These are phyloP conservation scores for Monosporozyma siamensis DNA, from an alignment of 805 yeast genomes.

Conservation along the genomic window DNA sequence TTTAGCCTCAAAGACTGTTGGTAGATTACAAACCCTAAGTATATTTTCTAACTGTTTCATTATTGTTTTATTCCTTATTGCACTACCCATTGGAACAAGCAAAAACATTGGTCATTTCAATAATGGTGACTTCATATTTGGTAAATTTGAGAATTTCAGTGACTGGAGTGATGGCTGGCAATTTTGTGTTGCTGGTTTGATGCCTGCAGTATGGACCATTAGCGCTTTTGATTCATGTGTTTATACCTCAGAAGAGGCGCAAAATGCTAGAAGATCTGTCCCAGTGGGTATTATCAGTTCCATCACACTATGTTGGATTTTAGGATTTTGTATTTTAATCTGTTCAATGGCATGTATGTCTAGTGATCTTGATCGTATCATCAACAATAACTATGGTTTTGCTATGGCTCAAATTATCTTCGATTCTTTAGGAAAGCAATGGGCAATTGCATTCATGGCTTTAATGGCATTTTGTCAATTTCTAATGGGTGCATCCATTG, in stretches of 20 bases:
- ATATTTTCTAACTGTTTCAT: slow-evolving; percentile 45
- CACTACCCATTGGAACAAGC: slow-evolving; percentile 52
- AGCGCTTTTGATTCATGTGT: slow-evolving; percentile 66
- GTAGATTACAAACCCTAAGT: slow-evolving; percentile 51
- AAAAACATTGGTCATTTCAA: slow-evolving; percentile 34
- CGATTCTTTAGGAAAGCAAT: slow-evolving; percentile 51
- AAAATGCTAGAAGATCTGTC: slow-evolving; percentile 47
- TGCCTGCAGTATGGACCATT: slow-evolving; percentile 69
- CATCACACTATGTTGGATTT: slow-evolving; percentile 44
- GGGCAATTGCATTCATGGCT: slow-evolving; percentile 60
- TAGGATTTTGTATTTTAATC: slow-evolving; percentile 50
- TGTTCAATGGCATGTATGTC: slow-evolving; percentile 47
- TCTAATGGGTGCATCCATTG: slow-evolving; percentile 54
- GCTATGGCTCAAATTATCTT: slow-evolving; percentile 58
- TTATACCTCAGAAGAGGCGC: slow-evolving; percentile 65
- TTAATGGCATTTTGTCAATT: slow-evolving; percentile 52
- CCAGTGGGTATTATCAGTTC: slow-evolving; percentile 59
- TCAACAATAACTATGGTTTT: slow-evolving; percentile 41
- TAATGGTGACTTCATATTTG: slow-evolving; percentile 46
- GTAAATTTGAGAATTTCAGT: slow-evolving; percentile 40
- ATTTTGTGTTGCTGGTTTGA: slow-evolving; percentile 40
- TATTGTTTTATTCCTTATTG: slow-evolving; percentile 48
- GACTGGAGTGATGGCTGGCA: slow-evolving; percentile 57
- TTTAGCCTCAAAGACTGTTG: slow-evolving; percentile 46
- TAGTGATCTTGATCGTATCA: slow-evolving; percentile 35